phyloP scores from a whole-genome alignment of 2,329 filamentous ascomycete species.

The Fonsecaea nubica region DNA sequence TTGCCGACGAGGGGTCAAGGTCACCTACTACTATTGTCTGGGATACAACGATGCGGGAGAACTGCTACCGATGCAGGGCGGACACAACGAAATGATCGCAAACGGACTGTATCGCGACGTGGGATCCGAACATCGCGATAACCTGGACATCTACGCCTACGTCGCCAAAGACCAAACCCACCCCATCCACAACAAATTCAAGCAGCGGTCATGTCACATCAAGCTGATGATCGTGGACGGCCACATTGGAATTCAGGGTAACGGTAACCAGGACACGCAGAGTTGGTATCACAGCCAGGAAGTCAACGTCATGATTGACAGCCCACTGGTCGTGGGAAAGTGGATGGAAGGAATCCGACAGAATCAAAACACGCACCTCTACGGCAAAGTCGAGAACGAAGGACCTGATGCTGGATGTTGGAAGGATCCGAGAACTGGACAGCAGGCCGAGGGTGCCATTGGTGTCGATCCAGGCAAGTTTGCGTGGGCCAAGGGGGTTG shows the following conservation, averaged over 20 bases:
- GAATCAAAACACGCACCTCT: slow-evolving; percentile 71
- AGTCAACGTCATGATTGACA: slow-evolving; percentile 77
- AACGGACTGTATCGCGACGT: slow-evolving; percentile 67
- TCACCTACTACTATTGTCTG: slow-evolving; percentile 74
- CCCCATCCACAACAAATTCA: slow-evolving; percentile 71
- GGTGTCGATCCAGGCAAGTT: slow-evolving; percentile 63
- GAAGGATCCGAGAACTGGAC: slow-evolving; percentile 60
- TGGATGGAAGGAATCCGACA: slow-evolving; percentile 68
- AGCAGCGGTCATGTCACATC: slow-evolving; percentile 73
- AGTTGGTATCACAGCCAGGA: slow-evolving; percentile 80
- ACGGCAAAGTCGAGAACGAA: slow-evolving; percentile 56
- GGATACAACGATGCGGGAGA: slow-evolving; percentile 82
- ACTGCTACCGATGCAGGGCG: slow-evolving; percentile 75
- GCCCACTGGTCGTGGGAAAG: slow-evolving; percentile 62
- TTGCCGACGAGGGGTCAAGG: slow-evolving; percentile 69
- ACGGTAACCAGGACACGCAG: slow-evolving; percentile 81
- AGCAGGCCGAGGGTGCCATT: slow-evolving; percentile 58
- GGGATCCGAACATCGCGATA: slow-evolving; percentile 54
- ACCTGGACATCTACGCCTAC: slow-evolving; percentile 71
- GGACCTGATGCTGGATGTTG: slow-evolving; percentile 65
- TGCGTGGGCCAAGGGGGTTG: slow-evolving; percentile 64
- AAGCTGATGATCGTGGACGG: slow-evolving; percentile 78
- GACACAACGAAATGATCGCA: slow-evolving; percentile 75
- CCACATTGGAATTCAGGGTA: slow-evolving; percentile 71
- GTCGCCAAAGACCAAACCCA: slow-evolving; percentile 73